Conservation (phyloP, 2,329 filamentous ascomycete species). For the Colletotrichum sp. region DNA sequence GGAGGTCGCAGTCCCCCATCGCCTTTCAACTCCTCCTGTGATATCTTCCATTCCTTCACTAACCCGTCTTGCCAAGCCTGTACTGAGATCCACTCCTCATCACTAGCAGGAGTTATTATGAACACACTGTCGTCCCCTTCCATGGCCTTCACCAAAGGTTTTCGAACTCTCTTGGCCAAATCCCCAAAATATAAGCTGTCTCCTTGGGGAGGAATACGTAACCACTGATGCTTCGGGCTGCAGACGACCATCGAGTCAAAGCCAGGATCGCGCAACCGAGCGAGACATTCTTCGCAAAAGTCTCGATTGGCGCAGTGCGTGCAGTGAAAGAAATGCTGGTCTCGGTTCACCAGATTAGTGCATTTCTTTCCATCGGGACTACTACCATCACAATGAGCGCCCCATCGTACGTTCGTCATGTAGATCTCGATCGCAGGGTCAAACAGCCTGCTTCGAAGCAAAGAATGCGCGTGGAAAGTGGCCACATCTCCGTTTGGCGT, state of each 20-base stretch:
- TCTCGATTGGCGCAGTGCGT: neutral
- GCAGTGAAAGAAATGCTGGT: neutral
- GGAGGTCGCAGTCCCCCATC: neutral
- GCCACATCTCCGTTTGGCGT: accelerated
- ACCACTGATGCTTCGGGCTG: neutral
- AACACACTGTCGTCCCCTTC: neutral
- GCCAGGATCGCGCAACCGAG: neutral
- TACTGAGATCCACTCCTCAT: neutral
- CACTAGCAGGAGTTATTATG: neutral
- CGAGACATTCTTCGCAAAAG: neutral
- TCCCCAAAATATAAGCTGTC: neutral
- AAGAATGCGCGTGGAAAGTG: neutral
- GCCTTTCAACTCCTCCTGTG: neutral
- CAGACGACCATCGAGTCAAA: neutral
- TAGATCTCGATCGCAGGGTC: neutral
- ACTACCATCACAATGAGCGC: neutral
- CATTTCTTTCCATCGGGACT: neutral
- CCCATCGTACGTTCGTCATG: neutral
- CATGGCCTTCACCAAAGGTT: neutral
- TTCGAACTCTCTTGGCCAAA: neutral
- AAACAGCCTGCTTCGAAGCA: neutral
- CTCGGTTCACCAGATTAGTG: neutral
- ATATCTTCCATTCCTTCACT: neutral
- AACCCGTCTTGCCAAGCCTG: neutral
- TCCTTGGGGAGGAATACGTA: neutral